Evolutionary conservation across 2,329 filamentous ascomycete genomes (phyloP).

Genomic region (Arthrobotrys sphaeroides): DNA sequence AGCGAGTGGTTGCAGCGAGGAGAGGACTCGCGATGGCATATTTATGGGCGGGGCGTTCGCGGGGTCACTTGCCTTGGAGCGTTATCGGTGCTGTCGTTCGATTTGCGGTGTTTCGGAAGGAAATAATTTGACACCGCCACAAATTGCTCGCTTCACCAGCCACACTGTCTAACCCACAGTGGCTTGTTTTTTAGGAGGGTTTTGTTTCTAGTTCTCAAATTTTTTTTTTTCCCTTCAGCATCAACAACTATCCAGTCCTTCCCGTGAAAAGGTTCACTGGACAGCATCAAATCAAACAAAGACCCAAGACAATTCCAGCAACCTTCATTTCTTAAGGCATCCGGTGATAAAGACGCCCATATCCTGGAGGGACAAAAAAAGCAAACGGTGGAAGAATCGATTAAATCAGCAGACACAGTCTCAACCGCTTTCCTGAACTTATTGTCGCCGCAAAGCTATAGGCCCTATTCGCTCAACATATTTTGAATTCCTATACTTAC

Average conservation of each 20-base stretch:
- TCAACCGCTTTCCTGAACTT: neutral
- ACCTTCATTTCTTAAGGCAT: neutral
- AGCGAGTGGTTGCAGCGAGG: constrained; percentile 27
- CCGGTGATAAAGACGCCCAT: neutral
- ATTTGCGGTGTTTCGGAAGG: neutral
- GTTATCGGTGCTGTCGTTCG: neutral
- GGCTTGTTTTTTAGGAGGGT: neutral
- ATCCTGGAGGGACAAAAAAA: too few species aligned
- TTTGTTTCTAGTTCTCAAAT: constrained; percentile 4
- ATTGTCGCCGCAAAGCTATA: neutral
- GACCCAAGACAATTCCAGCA: neutral
- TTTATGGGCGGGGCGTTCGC: neutral
- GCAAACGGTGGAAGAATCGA: neutral
- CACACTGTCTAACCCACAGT: neutral
- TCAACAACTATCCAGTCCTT: neutral
- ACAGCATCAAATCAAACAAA: neutral
- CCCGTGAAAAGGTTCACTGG: neutral
- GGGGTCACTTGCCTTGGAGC: neutral
- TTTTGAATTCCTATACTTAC: neutral
- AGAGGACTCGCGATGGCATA: constrained; percentile 12
- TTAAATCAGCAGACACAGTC: neutral
- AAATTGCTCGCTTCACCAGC: neutral
- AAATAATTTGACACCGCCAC: constrained; percentile 35
- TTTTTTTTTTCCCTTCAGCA: constrained; percentile 18
- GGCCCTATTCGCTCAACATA: neutral